Conservation (phyloP, 495 filamentous ascomycete genomes). For the Penicillium waksmanii region DNA sequence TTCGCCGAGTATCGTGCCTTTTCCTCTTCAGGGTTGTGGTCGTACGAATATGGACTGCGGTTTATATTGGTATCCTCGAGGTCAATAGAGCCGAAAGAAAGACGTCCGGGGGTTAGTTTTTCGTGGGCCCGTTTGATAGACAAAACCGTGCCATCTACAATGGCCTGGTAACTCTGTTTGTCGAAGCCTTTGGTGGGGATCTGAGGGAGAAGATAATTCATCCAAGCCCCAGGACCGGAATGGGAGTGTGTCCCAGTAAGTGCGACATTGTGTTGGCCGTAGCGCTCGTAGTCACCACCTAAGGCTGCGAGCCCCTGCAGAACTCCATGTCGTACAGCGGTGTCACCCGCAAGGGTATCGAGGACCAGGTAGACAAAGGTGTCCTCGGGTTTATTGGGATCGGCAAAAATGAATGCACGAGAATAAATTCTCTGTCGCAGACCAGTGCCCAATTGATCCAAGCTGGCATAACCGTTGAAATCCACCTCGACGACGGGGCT, state of each 20-base stretch:
- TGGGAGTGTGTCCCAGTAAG: conserved; percentile 94
- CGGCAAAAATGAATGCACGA: conserved; percentile 85
- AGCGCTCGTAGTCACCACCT: conserved; percentile 71
- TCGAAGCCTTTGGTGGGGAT: conserved; percentile 91
- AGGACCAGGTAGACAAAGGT: conserved; percentile 88
- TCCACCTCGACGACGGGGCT: conserved; percentile 88
- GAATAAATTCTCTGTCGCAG: conserved; percentile 89
- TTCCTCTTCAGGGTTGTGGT: conserved; percentile 83
- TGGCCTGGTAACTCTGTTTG: conserved; percentile 84
- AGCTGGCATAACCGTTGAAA: conserved; percentile 90
- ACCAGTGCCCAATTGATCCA: conserved; percentile 84
- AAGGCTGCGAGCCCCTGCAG: conserved; percentile 68
- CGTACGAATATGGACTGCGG: conserved; percentile 87
- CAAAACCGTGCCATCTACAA: conserved; percentile 82
- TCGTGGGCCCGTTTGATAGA: conserved; percentile 85
- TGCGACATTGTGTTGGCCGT: conserved; percentile 83
- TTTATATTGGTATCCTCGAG: conserved; percentile 86
- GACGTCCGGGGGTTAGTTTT: conserved; percentile 68
- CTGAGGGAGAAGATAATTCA: conserved; percentile 95
- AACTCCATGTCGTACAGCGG: conserved; percentile 85
- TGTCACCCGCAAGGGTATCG: conserved; percentile 89
- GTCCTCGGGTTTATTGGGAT: conserved; percentile 64
- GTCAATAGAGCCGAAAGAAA: conserved; percentile 75
- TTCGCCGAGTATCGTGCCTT: conserved; percentile 71
- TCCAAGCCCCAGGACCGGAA: conserved; percentile 89